A percentile compares a stretch with the other conserved stretches of the same genome.
These are phyloP conservation scores for Trichosanthes truncata DNA, from an alignment of 306 rosid genomes.

Conservation along the genomic window DNA sequence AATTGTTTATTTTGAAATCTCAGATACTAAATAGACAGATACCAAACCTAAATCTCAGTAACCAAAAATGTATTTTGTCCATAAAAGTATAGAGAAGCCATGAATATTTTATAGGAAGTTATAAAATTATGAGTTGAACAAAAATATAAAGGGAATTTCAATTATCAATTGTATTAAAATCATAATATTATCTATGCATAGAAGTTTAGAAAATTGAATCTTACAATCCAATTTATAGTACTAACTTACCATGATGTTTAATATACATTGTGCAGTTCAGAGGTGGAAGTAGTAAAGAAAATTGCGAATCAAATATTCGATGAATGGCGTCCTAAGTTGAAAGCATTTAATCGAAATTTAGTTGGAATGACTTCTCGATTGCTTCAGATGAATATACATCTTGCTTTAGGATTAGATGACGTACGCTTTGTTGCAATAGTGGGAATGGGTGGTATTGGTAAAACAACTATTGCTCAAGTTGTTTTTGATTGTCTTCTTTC, in stretches of 20 bases:
- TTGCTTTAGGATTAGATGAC: not conserved
- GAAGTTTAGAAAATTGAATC: not conserved
- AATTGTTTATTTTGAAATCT: too few species aligned
- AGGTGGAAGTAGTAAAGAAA: not conserved
- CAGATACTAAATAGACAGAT: too few species aligned
- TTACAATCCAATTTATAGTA: not conserved
- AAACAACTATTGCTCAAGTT: conserved; percentile 1
- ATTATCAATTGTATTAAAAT: not conserved
- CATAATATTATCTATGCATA: not conserved
- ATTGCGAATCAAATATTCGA: not conserved
- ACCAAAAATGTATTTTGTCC: too few species aligned
- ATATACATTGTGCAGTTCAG: not conserved
- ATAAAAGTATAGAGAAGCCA: too few species aligned
- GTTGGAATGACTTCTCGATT: not conserved
- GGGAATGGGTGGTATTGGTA: conserved; percentile 19
- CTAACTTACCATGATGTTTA: too few species aligned
- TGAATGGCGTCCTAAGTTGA: not conserved
- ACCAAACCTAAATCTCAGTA: too few species aligned
- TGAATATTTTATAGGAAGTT: not conserved
- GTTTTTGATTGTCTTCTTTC: not conserved
- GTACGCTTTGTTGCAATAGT: conserved; percentile 10
- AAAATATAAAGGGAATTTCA: not conserved
- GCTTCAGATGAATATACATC: not conserved
- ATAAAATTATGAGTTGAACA: not conserved
- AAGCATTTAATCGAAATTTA: not conserved